phyloP scores from a whole-genome alignment of 805 yeast genomes.

The Starmerella stellata region DNA sequence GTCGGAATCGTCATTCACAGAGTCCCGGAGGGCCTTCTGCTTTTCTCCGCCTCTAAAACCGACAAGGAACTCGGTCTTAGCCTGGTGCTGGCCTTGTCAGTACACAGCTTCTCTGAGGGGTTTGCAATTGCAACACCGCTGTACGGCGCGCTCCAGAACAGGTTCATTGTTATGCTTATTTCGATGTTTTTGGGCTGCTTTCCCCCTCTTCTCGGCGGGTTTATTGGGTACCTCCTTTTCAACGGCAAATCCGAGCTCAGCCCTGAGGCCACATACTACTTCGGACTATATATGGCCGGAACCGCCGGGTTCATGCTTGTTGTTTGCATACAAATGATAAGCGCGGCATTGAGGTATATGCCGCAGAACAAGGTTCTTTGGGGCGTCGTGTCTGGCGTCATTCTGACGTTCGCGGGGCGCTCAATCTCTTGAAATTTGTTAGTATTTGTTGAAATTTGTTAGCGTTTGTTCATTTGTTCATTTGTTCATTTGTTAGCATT shows the following conservation, averaged over 20 bases:
- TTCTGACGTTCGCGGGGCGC: slow-evolving; percentile 10
- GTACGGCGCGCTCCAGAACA: slow-evolving; percentile 51
- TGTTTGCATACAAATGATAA: slow-evolving; percentile 74
- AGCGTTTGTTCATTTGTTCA: too few relatives aligned
- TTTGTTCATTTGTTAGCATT: too few relatives aligned
- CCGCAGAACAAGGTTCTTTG: slow-evolving; percentile 36
- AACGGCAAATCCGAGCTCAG: slow-evolving; percentile 20
- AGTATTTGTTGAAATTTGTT: too few relatives aligned
- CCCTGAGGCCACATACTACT: slow-evolving; percentile 25
- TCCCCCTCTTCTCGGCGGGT: slow-evolving; percentile 81
- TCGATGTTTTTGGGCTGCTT: slow-evolving; percentile 60
- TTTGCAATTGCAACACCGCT: slow-evolving; percentile 84
- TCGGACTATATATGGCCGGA: slow-evolving; percentile 48
- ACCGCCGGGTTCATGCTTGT: slow-evolving; percentile 73
- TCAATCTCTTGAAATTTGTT: too few relatives aligned
- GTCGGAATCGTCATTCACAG: slow-evolving; percentile 77
- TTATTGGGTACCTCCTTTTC: slow-evolving; percentile 23
- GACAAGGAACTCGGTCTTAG: slow-evolving; percentile 56
- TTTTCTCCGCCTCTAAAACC: slow-evolving; percentile 55
- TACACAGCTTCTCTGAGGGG: slow-evolving; percentile 89
- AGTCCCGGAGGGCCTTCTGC: slow-evolving; percentile 85
- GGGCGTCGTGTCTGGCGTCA: slow-evolving; percentile 46
- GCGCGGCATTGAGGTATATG: slow-evolving; percentile 63
- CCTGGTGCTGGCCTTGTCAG: slow-evolving; percentile 64
- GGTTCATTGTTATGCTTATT: slow-evolving; percentile 43